phyloP scores from a whole-genome alignment of 2,329 filamentous ascomycete species.

The Nothophaeocryptopus gaeumannii region DNA sequence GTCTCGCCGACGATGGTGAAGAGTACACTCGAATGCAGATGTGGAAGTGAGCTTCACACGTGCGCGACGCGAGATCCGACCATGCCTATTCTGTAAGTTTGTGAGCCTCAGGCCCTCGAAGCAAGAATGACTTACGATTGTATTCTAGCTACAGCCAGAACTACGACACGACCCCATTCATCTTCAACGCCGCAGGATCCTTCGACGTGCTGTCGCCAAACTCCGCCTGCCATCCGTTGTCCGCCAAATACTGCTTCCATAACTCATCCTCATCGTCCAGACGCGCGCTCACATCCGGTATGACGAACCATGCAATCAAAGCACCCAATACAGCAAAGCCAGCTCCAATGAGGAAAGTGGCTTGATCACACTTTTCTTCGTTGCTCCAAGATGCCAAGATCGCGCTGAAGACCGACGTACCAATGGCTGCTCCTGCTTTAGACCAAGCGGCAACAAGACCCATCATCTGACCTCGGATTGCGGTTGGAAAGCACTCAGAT shows the following conservation, averaged over 20 bases:
- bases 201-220: constrained; percentile 11
- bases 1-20: too few species aligned
- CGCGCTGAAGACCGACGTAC: constrained; percentile 73
- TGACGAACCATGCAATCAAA: constrained; percentile 56
- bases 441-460: constrained; percentile 67
- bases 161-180: constrained; percentile 12
- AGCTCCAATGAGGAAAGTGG: constrained; percentile 81
- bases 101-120: too few species aligned
- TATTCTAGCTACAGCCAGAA: too few species aligned
- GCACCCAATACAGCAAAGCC: constrained; percentile 71
- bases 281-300: constrained; percentile 25
- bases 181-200: constrained; percentile 9
- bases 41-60: too few species aligned
- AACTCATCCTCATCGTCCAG: constrained; percentile 13
- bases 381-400: constrained; percentile 56
- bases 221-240: constrained; percentile 13
- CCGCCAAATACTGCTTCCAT: constrained; percentile 15
- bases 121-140: too few species aligned
- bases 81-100: too few species aligned
- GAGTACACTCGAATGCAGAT: too few species aligned
- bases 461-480: constrained; percentile 72
- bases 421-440: constrained; percentile 74
- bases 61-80: too few species aligned
- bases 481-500: constrained; percentile 80
- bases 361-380: constrained; percentile 62